Percentiles rank a stretch among this genome's conserved stretches.
Conservation (phyloP, 2,329 filamentous ascomycete species). For the Rhexocercosporidium sp. region DNA sequence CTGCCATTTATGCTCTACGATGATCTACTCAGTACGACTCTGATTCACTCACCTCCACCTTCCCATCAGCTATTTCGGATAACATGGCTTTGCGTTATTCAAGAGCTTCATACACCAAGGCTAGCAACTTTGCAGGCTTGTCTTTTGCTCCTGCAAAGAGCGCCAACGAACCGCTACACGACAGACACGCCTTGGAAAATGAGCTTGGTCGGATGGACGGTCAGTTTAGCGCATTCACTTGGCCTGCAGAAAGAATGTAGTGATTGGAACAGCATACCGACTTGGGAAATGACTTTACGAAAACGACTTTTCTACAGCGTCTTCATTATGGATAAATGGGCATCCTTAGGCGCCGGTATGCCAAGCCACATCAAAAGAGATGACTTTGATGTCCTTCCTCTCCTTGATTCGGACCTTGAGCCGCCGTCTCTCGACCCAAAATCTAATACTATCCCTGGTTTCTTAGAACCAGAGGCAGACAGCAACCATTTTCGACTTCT, state of each 20-base stretch:
- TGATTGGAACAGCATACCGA: conserved; percentile 41
- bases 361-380: conserved; percentile 41
- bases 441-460: conserved; percentile 28
- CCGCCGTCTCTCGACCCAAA: conserved; percentile 27
- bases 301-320: conserved; percentile 43
- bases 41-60: conserved; percentile 41
- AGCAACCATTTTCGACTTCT: conserved; percentile 40
- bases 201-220: conserved; percentile 43
- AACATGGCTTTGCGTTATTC: conserved; percentile 41
- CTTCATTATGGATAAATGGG: conserved; percentile 45
- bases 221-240: conserved; percentile 42
- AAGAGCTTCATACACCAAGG: conserved; percentile 43
- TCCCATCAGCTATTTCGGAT: conserved; percentile 41
- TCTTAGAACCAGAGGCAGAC: conserved; percentile 34
- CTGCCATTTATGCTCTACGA: conserved; percentile 52
- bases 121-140: conserved; percentile 44
- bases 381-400: conserved; percentile 41
- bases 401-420: conserved; percentile 37
- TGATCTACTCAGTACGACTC: conserved; percentile 43
- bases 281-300: conserved; percentile 41
- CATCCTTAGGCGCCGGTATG: conserved; percentile 43
- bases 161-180: conserved; percentile 42
- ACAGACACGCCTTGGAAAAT: conserved; percentile 44
- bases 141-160: conserved; percentile 42
- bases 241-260: conserved; percentile 42